Evolutionary conservation across 768 basidiomycete species (phyloP), one percentile per base, ranked within the genome.

Genomic region (Galerina sulciceps): DNA sequence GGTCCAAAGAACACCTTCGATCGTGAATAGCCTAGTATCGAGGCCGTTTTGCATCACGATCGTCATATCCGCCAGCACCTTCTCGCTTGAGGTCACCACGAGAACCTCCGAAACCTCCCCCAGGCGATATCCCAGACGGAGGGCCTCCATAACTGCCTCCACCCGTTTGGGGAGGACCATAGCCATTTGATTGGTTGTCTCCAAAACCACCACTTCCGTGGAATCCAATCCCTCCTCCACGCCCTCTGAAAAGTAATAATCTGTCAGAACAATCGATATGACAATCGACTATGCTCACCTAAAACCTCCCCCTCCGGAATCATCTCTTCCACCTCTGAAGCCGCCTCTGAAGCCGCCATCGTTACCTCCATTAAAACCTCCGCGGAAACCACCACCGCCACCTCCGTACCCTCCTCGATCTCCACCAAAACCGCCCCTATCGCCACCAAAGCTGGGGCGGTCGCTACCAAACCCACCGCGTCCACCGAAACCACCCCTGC

Each of bases 31-130:
- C 64, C 81, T 85, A 93, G 75, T 90, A 92, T 69, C 92, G 85
- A 68, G 89, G 87, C 69, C 92, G 88, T 76, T 94, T 94, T 35
- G 81, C 67, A 64, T 93, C 91, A 64, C 91, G 84, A 73, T 93
- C 91, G 69, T 93, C 91, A 73, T 82, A 90, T 73, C 88, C 88
- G 77, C 88, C 86, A 53, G 88, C 82, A 65, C 83, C 85, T 69
- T 88, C 87, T 63, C 91, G 85, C 75, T 92, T 92, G 78, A 91
- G 86, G 69, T 89, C 89, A 37, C 83, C 83, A 61, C 87, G 85
- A 73, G 82, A 85, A 53, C 85, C 85, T 66, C 85, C 84, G 54
- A 82, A 83, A 31, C 78, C 77, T 61, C 82, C 69, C 26, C 69
- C 68, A 23, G 69, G 65, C 58, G 75, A 67, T 31, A 61, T 75